Evolutionary conservation across 2,329 filamentous ascomycete species (phyloP), one percentile per base, ranked within the genome.

Genomic region (Trichothecium roseum): DNA sequence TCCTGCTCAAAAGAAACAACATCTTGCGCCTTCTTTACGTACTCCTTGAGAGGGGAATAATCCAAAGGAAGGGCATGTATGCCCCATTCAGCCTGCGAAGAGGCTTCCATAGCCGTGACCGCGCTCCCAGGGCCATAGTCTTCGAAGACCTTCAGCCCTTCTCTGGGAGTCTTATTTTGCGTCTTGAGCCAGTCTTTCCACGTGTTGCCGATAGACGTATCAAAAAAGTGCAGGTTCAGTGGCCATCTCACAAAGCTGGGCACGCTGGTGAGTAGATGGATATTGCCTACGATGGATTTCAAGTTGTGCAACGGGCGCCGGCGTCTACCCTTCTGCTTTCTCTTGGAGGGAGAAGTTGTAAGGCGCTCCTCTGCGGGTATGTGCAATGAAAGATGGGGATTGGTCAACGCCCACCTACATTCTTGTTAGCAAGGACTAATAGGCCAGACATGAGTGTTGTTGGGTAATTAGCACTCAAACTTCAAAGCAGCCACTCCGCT

Each of bases 401-500:
- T 87, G 45, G 84, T 84, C 68, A 93, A 81, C 28, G 89, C 88
- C 89, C 89, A 95, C 67, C 84, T 89, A 28, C 8, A 33, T 26
- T 29, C 17, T 16, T 9, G 14, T n/a, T 20, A 8, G 26, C 15
- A 7, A 12, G 8, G 24, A 15, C 3, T 16, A 18, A 20, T 5
- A 28, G 26, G 20, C 31, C 28, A 14, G 8, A 9, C 29, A 32
- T 18, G 14, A 17, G 13, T 26, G 18, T 13, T n/a, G 10, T 24
- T n/a, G 3, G 12, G 16, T 16, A 36, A 14, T n/a, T 66, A 77
- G 53, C 68, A 91, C 82, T 96, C 89, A 52, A 98, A 96, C 52
- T 96, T 89, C 43, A 98, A 62, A 1, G 91, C 91, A 1, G 84
- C 86, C 26, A 89, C 76, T 49, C 81, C 81, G 45, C 83, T 89